Base-by-base conservation (phyloP, 805 yeast genomes). In the Ogataea nonfermentans region DNA sequence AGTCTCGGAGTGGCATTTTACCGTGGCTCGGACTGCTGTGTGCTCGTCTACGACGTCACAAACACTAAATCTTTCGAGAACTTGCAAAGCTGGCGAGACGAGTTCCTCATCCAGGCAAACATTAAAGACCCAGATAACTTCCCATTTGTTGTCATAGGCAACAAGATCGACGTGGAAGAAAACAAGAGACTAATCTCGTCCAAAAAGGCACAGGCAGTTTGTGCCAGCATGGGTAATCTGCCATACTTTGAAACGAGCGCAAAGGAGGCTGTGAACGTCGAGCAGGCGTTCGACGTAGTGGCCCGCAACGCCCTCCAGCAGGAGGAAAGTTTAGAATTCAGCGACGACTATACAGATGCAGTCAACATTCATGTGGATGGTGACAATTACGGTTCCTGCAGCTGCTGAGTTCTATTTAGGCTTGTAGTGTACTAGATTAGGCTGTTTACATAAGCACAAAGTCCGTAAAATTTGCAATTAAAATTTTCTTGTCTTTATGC, bases 201-300 rank as follows among this genome's bases (percentile, higher is more conserved):
- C 31, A 76, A 76, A 59, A 76, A 76, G 51, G 73, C 78, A 37
- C 66, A 68, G 44, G 65, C 69, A 33, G 44, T 65, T 32, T 62
- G 66, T 46, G 54, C 58, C 16, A 73, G 68, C 47, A 74, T 60
- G 67, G 79, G 57, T 52, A 87, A 89, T 48, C 71, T 89, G 46
- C 98, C 99, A 3, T 80, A 90, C 44, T 91, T 93, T 58, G 96
- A 91, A 64, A 91, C 99, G n/a, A 81, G 93, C 71, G 99, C 99
- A 13, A 93, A 91, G 68, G 96, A 89, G 62, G 89, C 93, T 11
- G 86, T 90, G 35, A 95, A 95, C 53, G 96, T 91, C 24, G 96
- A 90, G 57, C 81, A 84, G 55, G 98, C 98, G 3, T 91, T 91
- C 58, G 97, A 93, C 62, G 95, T 90, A 29, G 86, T 91, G 54